Conservation (phyloP, 129 eudicot species). For the Glebionis coronaria region DNA sequence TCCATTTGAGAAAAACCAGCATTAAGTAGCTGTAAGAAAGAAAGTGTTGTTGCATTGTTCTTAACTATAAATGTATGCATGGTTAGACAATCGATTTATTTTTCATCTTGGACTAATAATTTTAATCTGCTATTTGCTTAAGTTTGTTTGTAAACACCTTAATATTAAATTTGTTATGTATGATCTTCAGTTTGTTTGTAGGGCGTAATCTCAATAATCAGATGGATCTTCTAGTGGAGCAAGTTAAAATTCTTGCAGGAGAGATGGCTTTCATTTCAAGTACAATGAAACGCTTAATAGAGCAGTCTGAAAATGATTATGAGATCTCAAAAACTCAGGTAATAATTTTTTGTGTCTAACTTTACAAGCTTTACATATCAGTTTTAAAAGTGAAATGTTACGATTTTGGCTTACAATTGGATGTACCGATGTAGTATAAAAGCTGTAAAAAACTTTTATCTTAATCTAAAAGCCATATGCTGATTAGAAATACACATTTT, state of each 20-base stretch:
- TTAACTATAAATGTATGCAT: not conserved
- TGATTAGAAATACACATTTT: not conserved
- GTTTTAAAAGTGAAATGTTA: not conserved
- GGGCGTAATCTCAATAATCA: slow-evolving; percentile 50
- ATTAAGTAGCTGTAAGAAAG: not conserved
- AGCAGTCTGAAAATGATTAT: slow-evolving; percentile 59
- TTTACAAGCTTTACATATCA: not conserved
- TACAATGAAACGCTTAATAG: slow-evolving; percentile 52
- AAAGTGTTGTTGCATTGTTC: slow-evolving; percentile 4
- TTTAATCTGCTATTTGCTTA: not conserved
- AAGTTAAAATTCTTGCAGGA: slow-evolving; percentile 65
- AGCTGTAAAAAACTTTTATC: not conserved
- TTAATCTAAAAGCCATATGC: slow-evolving; percentile 6
- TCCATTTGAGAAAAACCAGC: not conserved
- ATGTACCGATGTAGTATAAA: too few species aligned
- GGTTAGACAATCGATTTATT: not conserved
- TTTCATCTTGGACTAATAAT: not conserved
- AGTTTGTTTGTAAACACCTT: not conserved
- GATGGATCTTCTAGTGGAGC: slow-evolving; percentile 59
- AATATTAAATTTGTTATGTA: slow-evolving; percentile 1
- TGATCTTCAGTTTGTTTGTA: slow-evolving; percentile 23
- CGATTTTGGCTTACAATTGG: too few species aligned
- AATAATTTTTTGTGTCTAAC: slow-evolving; percentile 9
- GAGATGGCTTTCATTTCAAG: slow-evolving; percentile 61
- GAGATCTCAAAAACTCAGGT: slow-evolving; percentile 73